A percentile compares a stretch with the other conserved stretches of the same genome.
These are phyloP conservation scores for Lentinula edodes DNA, from an alignment of 768 basidiomycete species.

Conservation along the genomic window DNA sequence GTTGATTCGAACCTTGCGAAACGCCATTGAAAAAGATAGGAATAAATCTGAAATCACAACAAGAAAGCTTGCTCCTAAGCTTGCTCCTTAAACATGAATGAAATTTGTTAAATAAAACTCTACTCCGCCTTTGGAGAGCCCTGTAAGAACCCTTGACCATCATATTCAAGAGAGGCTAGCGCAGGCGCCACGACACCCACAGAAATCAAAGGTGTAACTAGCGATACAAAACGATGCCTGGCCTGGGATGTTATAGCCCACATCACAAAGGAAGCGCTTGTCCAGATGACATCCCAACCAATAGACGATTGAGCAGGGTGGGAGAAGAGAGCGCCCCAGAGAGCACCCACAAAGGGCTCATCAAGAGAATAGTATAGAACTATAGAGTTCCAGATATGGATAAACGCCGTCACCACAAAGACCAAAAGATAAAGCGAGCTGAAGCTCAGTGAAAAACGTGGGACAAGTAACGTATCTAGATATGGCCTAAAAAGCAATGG, in stretches of 20 bases:
- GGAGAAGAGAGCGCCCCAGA: constrained; percentile 33
- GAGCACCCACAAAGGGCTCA: constrained; percentile 16
- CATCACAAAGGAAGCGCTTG: constrained; percentile 32
- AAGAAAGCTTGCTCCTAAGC: background rate
- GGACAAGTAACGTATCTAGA: constrained; percentile 2
- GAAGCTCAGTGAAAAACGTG: constrained; percentile 17
- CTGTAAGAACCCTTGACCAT: background rate
- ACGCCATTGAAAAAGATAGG: too few relatives aligned
- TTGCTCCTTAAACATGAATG: background rate
- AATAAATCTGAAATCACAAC: too few relatives aligned
- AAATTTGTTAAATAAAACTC: background rate
- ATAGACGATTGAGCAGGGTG: constrained; percentile 64
- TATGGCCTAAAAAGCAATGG: constrained; percentile 35
- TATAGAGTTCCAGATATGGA: constrained; percentile 30
- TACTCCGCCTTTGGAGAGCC: too few relatives aligned
- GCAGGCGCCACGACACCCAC: background rate
- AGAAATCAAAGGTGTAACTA: background rate
- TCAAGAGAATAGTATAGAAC: constrained; percentile 12
- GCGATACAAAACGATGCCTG: background rate
- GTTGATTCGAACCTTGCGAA: background rate
- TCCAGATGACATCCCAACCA: constrained; percentile 62
- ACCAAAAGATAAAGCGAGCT: constrained; percentile 32
- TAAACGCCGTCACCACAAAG: constrained; percentile 21
- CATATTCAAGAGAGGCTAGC: background rate
- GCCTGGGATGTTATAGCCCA: constrained; percentile 21